phyloP scores from a whole-genome alignment of 805 yeast genomes.

The Peterozyma xylosa region DNA sequence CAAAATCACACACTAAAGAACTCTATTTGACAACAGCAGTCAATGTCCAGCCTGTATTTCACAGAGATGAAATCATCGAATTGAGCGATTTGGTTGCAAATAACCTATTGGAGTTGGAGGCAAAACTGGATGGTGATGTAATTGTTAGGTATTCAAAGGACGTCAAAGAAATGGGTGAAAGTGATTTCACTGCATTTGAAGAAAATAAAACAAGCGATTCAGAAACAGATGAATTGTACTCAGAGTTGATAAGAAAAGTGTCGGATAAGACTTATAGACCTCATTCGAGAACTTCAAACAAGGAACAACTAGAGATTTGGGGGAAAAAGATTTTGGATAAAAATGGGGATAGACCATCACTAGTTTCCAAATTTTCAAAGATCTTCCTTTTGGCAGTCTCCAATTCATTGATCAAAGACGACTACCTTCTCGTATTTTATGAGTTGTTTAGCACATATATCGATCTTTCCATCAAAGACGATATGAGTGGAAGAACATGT shows the following conservation, averaged over 20 bases:
- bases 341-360: conserved; percentile 30
- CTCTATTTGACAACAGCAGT: conserved; percentile 87
- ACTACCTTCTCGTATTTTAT: conserved; percentile 42
- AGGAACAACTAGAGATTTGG: conserved; percentile 10
- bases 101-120: conserved; percentile 68
- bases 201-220: conserved; percentile 21
- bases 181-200: conserved; percentile 1
- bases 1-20: conserved; percentile 91
- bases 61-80: conserved; percentile 77
- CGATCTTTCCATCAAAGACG: conserved; percentile 60
- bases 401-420: conserved; percentile 58
- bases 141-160: conserved; percentile 16
- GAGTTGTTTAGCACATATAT: conserved; percentile 44
- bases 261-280: conserved; percentile 13
- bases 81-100: conserved; percentile 71
- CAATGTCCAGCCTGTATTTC: conserved; percentile 94
- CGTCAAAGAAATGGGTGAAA: not conserved
- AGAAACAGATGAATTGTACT: conserved; percentile 62
- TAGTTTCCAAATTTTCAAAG: conserved; percentile 45
- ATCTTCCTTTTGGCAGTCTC: conserved; percentile 66
- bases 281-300: not conserved
- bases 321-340: conserved; percentile 33
- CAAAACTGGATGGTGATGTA: conserved; percentile 39
- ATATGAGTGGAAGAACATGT: conserved; percentile 63
- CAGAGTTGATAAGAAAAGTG: conserved; percentile 56